phyloP scores from a whole-genome alignment of 805 yeast genomes.

The Vanderwaltozyma polyspora region DNA sequence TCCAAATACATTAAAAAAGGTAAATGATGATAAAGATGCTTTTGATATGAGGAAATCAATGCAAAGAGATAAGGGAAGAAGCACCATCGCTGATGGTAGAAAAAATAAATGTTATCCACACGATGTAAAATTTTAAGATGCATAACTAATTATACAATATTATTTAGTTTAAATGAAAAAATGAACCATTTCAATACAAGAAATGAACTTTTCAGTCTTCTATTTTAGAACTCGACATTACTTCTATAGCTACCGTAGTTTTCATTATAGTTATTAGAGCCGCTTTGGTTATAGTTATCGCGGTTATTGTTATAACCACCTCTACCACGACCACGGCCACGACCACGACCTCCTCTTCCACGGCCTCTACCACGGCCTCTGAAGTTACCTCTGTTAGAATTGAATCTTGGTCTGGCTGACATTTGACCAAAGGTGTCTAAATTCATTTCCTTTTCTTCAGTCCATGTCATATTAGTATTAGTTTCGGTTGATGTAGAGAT shows the following conservation, averaged over 20 bases:
- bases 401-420: slow-evolving; percentile 33
- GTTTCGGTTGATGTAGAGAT: slow-evolving; percentile 59
- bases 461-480: slow-evolving; percentile 44
- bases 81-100: slow-evolving; percentile 51
- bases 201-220: no score
- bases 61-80: slow-evolving; percentile 42
- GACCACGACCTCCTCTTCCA: slow-evolving; percentile 27
- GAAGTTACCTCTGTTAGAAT: slow-evolving; percentile 35
- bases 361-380: slow-evolving; percentile 36
- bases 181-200: no score
- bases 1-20: slow-evolving; percentile 29
- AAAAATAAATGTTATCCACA: slow-evolving; percentile 50
- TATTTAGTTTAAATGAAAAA: background rate
- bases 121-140: slow-evolving; percentile 44
- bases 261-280: slow-evolving; percentile 1
- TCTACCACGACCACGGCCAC: slow-evolving; percentile 27
- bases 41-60: slow-evolving; percentile 72
- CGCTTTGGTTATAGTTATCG: slow-evolving; percentile 5
- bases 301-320: slow-evolving; percentile 8
- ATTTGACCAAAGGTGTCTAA: slow-evolving; percentile 78
- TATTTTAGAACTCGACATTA: slow-evolving; percentile 1
- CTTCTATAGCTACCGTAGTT: background rate
- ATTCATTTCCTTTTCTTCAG: slow-evolving; percentile 61
- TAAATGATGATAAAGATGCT: slow-evolving; percentile 69
- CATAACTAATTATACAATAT: background rate